Base-by-base conservation (phyloP, 768 basidiomycete genomes). In the Kondoa subrosea region DNA sequence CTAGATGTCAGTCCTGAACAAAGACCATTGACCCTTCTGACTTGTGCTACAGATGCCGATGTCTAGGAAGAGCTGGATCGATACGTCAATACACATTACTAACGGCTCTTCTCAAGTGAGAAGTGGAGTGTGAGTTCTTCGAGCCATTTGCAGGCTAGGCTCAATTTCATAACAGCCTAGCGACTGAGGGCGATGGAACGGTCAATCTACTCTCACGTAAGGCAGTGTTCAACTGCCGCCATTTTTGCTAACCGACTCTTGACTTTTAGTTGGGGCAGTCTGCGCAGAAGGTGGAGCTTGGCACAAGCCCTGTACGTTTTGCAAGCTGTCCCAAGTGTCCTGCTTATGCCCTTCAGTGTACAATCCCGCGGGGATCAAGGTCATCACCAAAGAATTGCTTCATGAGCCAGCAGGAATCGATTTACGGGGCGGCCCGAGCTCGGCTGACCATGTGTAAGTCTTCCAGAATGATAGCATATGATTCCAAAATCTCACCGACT, bases 231-330 rank as follows among this genome's bases (percentile, higher is more conserved):
- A n/a, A n/a, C n/a, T n/a, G n/a, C n/a, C n/a, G n/a, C n/a, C n/a
- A n/a, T n/a, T n/a, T n/a, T n/a, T n/a, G n/a, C n/a, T n/a, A n/a
- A n/a, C n/a, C n/a, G n/a, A n/a, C n/a, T n/a, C n/a, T n/a, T n/a
- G n/a, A n/a, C n/a, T n/a, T n/a, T n/a, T n/a, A n/a, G n/a, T 91
- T 65, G 93, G 91, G 17, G 85, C 88, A n/a, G 95, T 97, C 91
- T 96, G 93, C 73, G 85, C 87, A 14, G 89, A 91, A 74, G 93
- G 40, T 8, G 40, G 40, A 8, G 40, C 12, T 21, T 50, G 40
- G 40, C 8, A 21, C 21, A 50, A 21, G 21, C 40, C 40, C 21
- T n/a, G n/a, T n/a, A n/a, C n/a, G n/a, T n/a, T n/a, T n/a, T n/a
- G n/a, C n/a, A n/a, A n/a, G n/a, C n/a, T n/a, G n/a, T n/a, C n/a